These are phyloP conservation scores for Hypoxylon fuscum DNA, from an alignment of 495 filamentous ascomycete genomes.

Conservation along the genomic window DNA sequence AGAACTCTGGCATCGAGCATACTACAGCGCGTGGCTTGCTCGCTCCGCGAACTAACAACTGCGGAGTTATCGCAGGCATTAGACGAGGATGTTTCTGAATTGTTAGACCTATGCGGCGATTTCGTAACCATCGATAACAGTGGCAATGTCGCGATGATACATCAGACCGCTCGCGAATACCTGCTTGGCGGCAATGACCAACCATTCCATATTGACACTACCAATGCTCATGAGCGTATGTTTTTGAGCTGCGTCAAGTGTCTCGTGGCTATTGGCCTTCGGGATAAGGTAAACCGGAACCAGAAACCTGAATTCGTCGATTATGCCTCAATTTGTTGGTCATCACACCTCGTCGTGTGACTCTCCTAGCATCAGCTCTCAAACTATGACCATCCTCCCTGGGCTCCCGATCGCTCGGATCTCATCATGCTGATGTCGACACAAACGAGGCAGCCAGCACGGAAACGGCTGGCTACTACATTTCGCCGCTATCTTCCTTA, in stretches of 20 bases:
- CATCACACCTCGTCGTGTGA: conserved; percentile 43
- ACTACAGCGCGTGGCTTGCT: conserved; percentile 43
- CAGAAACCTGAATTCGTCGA: conserved; percentile 25
- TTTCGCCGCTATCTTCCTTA: too few species aligned
- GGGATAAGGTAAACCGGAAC: conserved; percentile 20
- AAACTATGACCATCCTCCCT: too few species aligned
- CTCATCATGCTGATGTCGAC: too few species aligned
- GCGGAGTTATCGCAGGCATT: conserved; percentile 45
- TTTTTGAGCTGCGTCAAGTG: conserved; percentile 38
- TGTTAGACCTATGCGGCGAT: conserved; percentile 52
- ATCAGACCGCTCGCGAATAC: conserved; percentile 56
- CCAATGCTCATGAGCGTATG: conserved; percentile 10
- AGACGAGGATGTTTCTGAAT: conserved; percentile 19
- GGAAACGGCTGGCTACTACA: too few species aligned
- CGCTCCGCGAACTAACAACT: conserved; percentile 44
- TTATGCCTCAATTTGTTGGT: conserved; percentile 45
- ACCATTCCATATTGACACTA: conserved; percentile 20
- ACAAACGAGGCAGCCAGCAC: too few species aligned
- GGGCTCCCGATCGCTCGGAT: too few species aligned
- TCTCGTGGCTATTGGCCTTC: conserved; percentile 29
- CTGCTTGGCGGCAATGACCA: conserved; percentile 32
- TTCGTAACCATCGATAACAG: conserved; percentile 51
- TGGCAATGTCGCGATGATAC: conserved; percentile 48
- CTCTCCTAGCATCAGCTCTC: too few species aligned
- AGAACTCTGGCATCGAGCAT: conserved; percentile 41